phyloP scores from a whole-genome alignment of 768 basidiomycete species.

The Cystobasidium tubakii region DNA sequence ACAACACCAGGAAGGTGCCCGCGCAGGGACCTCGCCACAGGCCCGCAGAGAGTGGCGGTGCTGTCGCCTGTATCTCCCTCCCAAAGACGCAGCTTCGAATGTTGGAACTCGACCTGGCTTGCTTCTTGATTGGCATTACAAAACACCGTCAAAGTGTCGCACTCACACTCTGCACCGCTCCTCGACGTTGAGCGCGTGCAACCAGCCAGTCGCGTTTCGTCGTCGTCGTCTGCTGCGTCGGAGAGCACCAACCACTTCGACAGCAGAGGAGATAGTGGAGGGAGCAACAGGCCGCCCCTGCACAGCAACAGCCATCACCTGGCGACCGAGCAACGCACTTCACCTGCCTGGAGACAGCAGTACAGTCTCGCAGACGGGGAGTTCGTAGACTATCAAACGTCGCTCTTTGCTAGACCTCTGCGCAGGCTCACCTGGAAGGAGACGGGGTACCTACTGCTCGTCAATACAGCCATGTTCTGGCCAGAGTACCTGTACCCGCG shows the following conservation, averaged over 20 bases:
- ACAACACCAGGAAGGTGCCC: too few species aligned
- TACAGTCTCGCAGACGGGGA: conserved; percentile 21
- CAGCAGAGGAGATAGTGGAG: too few species aligned
- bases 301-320: background rate
- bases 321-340: background rate
- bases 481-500: conserved; percentile 17
- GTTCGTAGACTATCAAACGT: background rate
- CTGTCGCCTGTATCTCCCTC: too few species aligned
- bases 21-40: too few species aligned
- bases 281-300: background rate
- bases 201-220: background rate
- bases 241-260: background rate
- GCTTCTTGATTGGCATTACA: too few species aligned
- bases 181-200: background rate
- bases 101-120: too few species aligned
- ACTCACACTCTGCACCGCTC: background rate
- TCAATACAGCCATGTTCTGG: conserved; percentile 17
- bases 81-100: too few species aligned
- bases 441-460: background rate
- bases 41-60: too few species aligned
- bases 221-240: background rate
- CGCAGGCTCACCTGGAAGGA: background rate
- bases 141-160: conserved; percentile 1
- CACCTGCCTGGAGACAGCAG: conserved; percentile 7
- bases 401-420: conserved; percentile 14